Evolutionary conservation across 345 rosid genomes (phyloP).

Genomic region (Eucalyptus fibrosa): DNA sequence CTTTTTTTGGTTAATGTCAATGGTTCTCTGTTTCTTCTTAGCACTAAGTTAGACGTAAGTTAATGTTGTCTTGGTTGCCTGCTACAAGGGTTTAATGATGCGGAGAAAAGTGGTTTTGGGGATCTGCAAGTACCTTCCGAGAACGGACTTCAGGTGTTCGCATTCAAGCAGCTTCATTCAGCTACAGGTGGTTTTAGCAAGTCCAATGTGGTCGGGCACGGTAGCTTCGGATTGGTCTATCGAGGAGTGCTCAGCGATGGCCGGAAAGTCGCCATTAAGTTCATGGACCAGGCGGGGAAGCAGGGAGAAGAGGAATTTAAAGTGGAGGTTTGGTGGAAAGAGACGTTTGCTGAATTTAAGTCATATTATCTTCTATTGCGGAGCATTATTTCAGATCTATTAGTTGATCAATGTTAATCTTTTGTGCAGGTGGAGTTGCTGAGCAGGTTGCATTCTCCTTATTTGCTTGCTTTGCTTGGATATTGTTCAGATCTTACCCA

Average conservation of each 20-base stretch:
- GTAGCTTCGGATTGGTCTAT: conserved; percentile 72
- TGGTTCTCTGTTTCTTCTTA: not conserved
- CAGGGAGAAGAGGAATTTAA: conserved; percentile 92
- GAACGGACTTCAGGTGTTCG: conserved; percentile 54
- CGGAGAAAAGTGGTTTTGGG: conserved; percentile 27
- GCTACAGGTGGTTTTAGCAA: conserved; percentile 87
- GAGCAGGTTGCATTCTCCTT: conserved; percentile 60
- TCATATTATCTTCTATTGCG: not conserved
- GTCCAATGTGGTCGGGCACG: conserved; percentile 86
- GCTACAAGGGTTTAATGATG: conserved; percentile 33
- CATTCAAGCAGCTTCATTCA: conserved; percentile 76
- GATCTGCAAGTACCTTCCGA: conserved; percentile 22
- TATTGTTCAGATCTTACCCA: conserved; percentile 59
- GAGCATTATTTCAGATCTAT: not conserved
- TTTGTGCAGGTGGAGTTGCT: conserved; percentile 61
- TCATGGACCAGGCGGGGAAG: conserved; percentile 78
- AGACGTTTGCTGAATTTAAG: not conserved
- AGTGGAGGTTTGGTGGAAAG: conserved; percentile 50
- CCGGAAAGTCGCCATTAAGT: conserved; percentile 64
- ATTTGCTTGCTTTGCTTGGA: conserved; percentile 67
- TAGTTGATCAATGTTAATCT: not conserved
- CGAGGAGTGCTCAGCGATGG: conserved; percentile 60
- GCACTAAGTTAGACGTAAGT: not conserved
- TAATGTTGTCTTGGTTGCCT: not conserved
- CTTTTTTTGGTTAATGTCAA: not conserved